A percentile compares a stretch with the other conserved stretches of the same genome.
Evolutionary conservation across 768 basidiomycete genomes (phyloP).

Genomic region (Chiua virens): DNA sequence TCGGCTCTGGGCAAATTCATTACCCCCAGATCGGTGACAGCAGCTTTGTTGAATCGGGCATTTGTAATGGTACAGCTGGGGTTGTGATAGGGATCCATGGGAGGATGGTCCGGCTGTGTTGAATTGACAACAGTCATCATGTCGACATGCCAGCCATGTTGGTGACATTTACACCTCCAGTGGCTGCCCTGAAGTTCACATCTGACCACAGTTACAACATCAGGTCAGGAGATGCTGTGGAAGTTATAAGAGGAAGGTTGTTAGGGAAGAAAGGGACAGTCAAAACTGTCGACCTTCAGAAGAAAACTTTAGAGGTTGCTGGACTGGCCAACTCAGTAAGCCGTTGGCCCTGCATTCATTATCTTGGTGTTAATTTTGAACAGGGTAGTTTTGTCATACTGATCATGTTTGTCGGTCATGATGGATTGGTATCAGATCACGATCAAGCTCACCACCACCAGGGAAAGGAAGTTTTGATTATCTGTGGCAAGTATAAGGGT

Average conservation of each 20-base stretch:
- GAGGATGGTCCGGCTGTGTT: too few relatives aligned
- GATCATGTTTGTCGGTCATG: background rate
- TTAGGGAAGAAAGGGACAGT: background rate
- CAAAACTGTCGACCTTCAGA: background rate
- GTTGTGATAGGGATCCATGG: too few relatives aligned
- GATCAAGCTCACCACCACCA: background rate
- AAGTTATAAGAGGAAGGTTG: background rate
- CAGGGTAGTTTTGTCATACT: background rate
- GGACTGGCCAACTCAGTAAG: background rate
- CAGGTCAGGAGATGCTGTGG: background rate
- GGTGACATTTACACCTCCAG: too few relatives aligned
- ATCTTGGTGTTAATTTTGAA: background rate
- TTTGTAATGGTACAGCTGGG: background rate
- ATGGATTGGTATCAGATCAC: background rate
- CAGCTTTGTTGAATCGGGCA: background rate
- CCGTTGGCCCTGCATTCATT: background rate
- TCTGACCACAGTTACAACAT: background rate
- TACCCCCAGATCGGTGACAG: background rate
- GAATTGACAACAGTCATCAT: too few relatives aligned
- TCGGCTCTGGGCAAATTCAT: background rate
- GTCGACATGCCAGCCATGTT: too few relatives aligned
- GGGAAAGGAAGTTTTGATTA: background rate
- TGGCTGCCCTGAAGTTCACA: background rate
- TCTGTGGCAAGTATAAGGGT: slow-evolving; percentile 1
- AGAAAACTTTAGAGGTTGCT: background rate